These are phyloP conservation scores for Hordeum marinum DNA, from an alignment of 176 grass and related monocot genomes.

Conservation along the genomic window DNA sequence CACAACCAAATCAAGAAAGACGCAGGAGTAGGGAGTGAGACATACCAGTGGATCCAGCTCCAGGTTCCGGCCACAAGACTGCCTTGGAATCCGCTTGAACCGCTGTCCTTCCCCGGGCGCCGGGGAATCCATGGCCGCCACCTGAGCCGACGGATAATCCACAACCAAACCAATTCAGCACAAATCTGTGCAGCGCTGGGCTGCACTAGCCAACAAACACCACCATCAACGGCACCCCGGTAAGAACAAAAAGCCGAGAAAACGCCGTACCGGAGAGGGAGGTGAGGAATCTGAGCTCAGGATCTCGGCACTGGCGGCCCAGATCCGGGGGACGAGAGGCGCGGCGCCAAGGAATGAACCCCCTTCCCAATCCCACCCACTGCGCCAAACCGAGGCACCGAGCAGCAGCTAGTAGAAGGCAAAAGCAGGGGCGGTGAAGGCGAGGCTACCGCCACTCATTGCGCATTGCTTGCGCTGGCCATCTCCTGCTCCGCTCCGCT, in stretches of 20 bases:
- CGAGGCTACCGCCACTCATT: conserved; percentile 30
- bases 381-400: conserved; percentile 5
- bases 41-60: conserved; percentile 79
- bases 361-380: conserved; percentile 18
- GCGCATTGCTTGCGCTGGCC: conserved; percentile 33
- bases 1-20: conserved; percentile 14
- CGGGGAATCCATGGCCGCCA: conserved; percentile 42
- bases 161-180: conserved; percentile 3
- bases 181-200: background rate
- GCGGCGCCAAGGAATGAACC: background rate
- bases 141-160: conserved; percentile 19
- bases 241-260: background rate
- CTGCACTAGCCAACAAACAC: background rate
- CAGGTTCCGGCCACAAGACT: conserved; percentile 42
- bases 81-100: conserved; percentile 72
- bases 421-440: background rate
- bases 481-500: conserved; percentile 26
- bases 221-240: background rate
- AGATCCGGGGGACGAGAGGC: conserved; percentile 42
- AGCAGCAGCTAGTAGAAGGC: conserved; percentile 4
- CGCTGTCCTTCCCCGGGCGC: conserved; percentile 55
- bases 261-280: conserved; percentile 12
- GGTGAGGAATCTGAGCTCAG: conserved; percentile 18
- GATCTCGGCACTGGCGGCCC: conserved; percentile 29
- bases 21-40: background rate